A percentile compares a stretch with the other conserved stretches of the same genome.
phyloP scores from a whole-genome alignment of 768 basidiomycete genomes.

The Podaxis pistillaris region DNA sequence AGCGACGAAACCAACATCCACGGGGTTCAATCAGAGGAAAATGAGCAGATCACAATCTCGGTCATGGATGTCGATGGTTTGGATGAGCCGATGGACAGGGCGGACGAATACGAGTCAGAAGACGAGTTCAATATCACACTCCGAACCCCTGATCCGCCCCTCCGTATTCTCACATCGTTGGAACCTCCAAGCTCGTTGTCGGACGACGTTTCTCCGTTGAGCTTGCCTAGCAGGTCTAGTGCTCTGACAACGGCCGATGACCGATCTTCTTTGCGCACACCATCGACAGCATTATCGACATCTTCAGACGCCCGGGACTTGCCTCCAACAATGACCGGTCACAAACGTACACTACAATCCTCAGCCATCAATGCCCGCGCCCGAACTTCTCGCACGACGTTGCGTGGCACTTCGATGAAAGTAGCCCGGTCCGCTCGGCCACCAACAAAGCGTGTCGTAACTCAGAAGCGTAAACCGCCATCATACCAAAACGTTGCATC shows the following conservation, averaged over 20 bases:
- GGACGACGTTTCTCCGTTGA: slow-evolving; percentile 20
- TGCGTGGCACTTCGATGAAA: not conserved
- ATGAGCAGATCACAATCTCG: slow-evolving; percentile 28
- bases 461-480: slow-evolving; percentile 1
- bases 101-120: slow-evolving; percentile 45
- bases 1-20: slow-evolving; percentile 46
- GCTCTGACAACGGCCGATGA: slow-evolving; percentile 38
- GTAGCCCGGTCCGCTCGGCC: not conserved
- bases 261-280: slow-evolving; percentile 35
- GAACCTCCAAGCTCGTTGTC: not conserved
- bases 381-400: not conserved
- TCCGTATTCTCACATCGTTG: slow-evolving; percentile 9
- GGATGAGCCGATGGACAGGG: slow-evolving; percentile 21
- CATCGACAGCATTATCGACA: slow-evolving; percentile 41
- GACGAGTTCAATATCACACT: slow-evolving; percentile 68
- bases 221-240: slow-evolving; percentile 32
- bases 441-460: slow-evolving; percentile 1
- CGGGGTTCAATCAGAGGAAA: slow-evolving; percentile 38
- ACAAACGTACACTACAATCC: slow-evolving; percentile 5
- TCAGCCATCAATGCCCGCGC: not conserved
- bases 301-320: slow-evolving; percentile 18
- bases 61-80: slow-evolving; percentile 31
- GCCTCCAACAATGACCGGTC: not conserved
- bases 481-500: not conserved
- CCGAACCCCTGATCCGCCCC: slow-evolving; percentile 52